These are phyloP conservation scores for Hygrocybe punicea DNA, from an alignment of 768 basidiomycete species.

Conservation along the genomic window DNA sequence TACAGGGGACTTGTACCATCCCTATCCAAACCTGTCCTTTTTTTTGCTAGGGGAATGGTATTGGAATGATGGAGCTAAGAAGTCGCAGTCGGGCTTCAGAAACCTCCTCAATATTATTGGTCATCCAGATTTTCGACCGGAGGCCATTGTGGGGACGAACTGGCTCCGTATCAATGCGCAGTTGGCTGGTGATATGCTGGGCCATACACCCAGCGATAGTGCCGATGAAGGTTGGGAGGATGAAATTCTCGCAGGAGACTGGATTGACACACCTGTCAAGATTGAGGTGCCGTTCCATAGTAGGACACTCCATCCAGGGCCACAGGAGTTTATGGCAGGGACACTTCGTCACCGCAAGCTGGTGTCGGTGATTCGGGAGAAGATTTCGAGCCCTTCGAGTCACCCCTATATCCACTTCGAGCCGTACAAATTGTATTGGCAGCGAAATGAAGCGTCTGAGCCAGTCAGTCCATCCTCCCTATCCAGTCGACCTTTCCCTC, in stretches of 20 bases:
- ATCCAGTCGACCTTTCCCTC: too few species aligned
- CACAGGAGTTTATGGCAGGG: constrained; percentile 7
- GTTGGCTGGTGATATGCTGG: too few species aligned
- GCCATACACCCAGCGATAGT: background rate
- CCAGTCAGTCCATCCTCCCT: too few species aligned
- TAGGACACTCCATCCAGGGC: constrained; percentile 12
- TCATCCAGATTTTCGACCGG: background rate
- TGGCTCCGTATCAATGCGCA: too few species aligned
- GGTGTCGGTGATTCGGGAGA: constrained; percentile 13
- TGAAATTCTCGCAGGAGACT: background rate
- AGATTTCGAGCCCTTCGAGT: background rate
- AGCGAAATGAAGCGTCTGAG: background rate
- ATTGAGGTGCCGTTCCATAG: constrained; percentile 23
- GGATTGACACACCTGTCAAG: background rate
- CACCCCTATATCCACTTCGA: constrained; percentile 14
- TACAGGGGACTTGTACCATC: background rate
- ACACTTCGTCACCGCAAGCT: constrained; percentile 19
- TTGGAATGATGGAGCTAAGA: background rate
- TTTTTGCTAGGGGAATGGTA: background rate
- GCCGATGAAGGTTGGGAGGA: background rate
- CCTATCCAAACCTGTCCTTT: background rate
- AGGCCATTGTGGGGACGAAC: background rate
- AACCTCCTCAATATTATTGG: background rate
- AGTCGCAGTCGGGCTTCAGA: background rate
- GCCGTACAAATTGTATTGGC: constrained; percentile 19